These are phyloP conservation scores for Cercophora samala DNA, from an alignment of 495 filamentous ascomycete species.

Conservation along the genomic window DNA sequence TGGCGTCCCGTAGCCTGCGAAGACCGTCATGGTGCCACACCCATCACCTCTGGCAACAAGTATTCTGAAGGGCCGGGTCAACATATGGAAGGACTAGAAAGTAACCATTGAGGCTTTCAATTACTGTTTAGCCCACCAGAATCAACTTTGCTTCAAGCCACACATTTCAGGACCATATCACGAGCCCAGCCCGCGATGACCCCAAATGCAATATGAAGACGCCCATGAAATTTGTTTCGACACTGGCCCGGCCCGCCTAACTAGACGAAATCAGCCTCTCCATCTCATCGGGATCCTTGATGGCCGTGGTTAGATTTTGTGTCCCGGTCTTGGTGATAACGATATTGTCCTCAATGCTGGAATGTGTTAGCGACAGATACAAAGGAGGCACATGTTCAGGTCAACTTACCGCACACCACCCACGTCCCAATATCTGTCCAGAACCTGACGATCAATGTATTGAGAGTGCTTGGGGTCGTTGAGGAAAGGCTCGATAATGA, in stretches of 20 bases:
- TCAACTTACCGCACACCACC: constrained; percentile 66
- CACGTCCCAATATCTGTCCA: constrained; percentile 84
- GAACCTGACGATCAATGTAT: constrained; percentile 68
- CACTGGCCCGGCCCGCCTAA: constrained; percentile 11
- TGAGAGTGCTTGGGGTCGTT: constrained; percentile 63
- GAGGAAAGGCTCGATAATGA: constrained; percentile 83
- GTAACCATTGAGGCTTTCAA: too few relatives aligned
- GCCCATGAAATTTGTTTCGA: background rate
- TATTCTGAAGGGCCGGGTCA: too few relatives aligned
- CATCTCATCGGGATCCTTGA: constrained; percentile 70
- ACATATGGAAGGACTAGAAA: too few relatives aligned
- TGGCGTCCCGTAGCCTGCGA: background rate
- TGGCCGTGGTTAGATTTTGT: constrained; percentile 74
- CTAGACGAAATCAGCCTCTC: constrained; percentile 52
- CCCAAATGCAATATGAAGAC: background rate
- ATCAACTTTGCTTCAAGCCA: background rate
- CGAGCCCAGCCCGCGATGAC: background rate
- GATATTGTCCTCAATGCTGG: constrained; percentile 65
- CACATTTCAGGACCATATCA: background rate
- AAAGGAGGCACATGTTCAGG: background rate
- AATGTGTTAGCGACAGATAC: constrained; percentile 12
- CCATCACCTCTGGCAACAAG: background rate
- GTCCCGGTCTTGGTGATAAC: constrained; percentile 72
- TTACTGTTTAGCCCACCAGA: too few relatives aligned
- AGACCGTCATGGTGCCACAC: background rate